Evolutionary conservation across 2,329 filamentous ascomycete genomes (phyloP), one percentile per base, ranked within the genome.

Genomic region (Monilinia vaccinii-corymbosi): DNA sequence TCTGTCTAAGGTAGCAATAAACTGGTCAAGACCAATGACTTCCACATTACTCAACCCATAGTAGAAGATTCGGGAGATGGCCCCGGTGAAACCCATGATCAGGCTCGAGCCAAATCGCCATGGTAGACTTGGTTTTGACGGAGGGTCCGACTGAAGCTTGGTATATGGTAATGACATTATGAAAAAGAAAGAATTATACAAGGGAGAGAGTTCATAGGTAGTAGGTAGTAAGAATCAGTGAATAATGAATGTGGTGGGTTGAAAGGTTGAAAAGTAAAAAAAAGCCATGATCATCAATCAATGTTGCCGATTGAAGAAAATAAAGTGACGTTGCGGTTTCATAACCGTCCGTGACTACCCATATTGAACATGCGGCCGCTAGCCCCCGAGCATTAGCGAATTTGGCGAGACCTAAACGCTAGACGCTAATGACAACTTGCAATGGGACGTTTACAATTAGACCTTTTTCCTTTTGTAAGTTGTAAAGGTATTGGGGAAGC

Each of bases 51-150:
- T 95, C 63, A 93, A 73, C 0, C 82, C 83, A 65, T 85, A 87
- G 47, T 97, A 75, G 71, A 97, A 97, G 2, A 77, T 79, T 62
- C 89, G 83, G 60, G 84, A 90, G 8, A 95, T 66, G 32, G 85
- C 74, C 51, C 86, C 88, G 0, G 90, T 86, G 13, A 86, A 73
- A 67, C 88, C 86, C 81, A 96, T 90, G 42, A 88, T 81, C 63
- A 85, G 76, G 56, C 85, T 79, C n/a, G 91, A 95, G 40, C 81
- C 81, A 59, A 85, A 75, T 64, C 89, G 87, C 87, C 88, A 91
- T 74, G 84, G 76, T 61, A 86, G 74, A 56, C 65, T 68, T 9
- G 67, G 69, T 55, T 48, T 63, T 23, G 60, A 44, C n/a, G 62
- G 60, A 46, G 62, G 51, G 59, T 61, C 50, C 58, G 52, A 48